These are phyloP conservation scores for Populus trichocarpa DNA, from an alignment of 441 rosid genomes.

Conservation along the genomic window DNA sequence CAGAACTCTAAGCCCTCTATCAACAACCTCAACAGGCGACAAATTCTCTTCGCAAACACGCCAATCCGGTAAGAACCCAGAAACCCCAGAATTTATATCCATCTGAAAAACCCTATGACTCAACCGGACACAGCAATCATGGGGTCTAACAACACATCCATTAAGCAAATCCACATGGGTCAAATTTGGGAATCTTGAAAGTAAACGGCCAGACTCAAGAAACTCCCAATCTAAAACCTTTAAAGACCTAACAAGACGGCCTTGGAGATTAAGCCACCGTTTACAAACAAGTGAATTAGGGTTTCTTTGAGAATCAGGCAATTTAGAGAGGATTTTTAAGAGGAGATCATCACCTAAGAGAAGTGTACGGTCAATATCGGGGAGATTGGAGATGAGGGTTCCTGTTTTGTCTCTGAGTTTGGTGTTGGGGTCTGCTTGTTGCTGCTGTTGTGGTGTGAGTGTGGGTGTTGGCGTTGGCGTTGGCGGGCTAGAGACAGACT, in stretches of 20 bases:
- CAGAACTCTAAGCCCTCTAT: conserved; percentile 45
- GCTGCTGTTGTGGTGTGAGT: conserved; percentile 10
- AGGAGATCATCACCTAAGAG: conserved; percentile 56
- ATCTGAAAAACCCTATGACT: conserved; percentile 38
- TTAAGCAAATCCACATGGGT: conserved; percentile 51
- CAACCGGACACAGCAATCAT: conserved; percentile 40
- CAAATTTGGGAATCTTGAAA: conserved; percentile 62
- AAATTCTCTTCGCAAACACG: conserved; percentile 30
- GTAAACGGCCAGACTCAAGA: conserved; percentile 55
- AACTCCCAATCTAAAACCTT: conserved; percentile 69
- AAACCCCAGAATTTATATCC: conserved; percentile 32
- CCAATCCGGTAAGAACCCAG: conserved; percentile 36
- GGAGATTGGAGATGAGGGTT: conserved; percentile 40
- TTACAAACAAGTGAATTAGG: conserved; percentile 68
- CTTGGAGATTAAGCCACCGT: conserved; percentile 75
- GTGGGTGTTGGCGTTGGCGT: conserved; percentile 29
- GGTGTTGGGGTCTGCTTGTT: conserved; percentile 21
- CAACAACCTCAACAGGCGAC: conserved; percentile 37
- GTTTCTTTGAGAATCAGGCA: conserved; percentile 48
- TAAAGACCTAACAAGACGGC: conserved; percentile 62
- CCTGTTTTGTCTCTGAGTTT: conserved; percentile 29
- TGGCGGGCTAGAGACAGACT: conserved; percentile 31
- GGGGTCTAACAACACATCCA: conserved; percentile 39
- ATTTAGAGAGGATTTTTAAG: conserved; percentile 50
- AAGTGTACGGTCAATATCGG: conserved; percentile 55